phyloP scores from a whole-genome alignment of 2,329 filamentous ascomycete species.

The Aspergillus japonicus region DNA sequence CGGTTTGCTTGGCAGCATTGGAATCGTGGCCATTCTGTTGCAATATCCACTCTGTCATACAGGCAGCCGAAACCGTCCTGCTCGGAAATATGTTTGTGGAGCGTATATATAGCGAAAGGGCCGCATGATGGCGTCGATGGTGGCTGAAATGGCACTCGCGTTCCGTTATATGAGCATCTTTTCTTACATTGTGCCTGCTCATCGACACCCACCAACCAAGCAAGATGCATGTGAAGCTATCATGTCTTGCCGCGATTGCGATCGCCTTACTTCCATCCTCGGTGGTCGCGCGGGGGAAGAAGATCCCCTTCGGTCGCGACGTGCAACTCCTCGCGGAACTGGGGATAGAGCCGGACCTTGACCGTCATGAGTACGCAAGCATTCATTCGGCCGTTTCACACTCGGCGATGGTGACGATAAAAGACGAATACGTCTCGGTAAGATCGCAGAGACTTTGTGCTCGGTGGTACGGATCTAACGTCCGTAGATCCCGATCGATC shows the following conservation, averaged over 20 bases:
- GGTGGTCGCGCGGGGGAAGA: not conserved
- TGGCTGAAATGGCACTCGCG: not conserved
- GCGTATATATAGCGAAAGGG: not conserved
- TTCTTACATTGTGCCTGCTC: not conserved
- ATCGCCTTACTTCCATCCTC: not conserved
- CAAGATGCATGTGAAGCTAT: not conserved
- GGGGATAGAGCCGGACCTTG: not conserved
- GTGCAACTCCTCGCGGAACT: not conserved
- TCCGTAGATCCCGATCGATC: conserved; percentile 34
- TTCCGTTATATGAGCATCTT: not conserved
- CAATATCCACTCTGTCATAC: not conserved
- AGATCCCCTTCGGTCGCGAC: not conserved
- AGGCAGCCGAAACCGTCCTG: conserved; percentile 6
- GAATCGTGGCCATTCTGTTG: not conserved
- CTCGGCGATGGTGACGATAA: not conserved
- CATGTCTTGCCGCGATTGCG: not conserved
- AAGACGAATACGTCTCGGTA: conserved; percentile 1
- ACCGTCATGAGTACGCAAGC: not conserved
- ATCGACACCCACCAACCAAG: not conserved
- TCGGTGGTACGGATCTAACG: not conserved
- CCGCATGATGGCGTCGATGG: not conserved
- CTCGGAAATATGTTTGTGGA: not conserved
- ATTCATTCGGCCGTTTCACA: not conserved
- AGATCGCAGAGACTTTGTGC: not conserved
- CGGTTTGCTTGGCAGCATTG: not conserved